Base-by-base conservation (phyloP, 768 basidiomycete genomes). In the Rhizopogon rudus region DNA sequence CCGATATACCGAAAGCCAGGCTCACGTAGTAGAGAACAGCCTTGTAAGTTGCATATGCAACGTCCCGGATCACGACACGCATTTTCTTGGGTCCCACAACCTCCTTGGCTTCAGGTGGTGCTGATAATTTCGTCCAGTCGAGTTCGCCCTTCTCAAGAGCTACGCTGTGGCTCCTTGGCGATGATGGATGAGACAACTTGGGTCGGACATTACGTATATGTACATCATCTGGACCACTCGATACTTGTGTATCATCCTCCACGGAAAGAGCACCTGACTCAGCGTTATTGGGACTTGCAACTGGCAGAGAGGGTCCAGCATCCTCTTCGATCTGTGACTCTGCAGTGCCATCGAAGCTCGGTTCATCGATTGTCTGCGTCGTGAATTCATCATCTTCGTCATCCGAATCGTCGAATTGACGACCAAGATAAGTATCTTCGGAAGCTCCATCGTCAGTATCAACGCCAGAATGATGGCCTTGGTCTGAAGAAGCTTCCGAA, bases 21-120 rank as follows among this genome's bases (percentile, higher is more conserved):
- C 80, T 70, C 61, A 91, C 91, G 69, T 91, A 94, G 71, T 91
- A 93, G 12, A 94, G 73, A 28, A 86, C 74, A 1, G 84, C 83
- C 58, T 74, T 79, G 67, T 84, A 87, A 1, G 86, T 87, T 22
- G 77, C 67, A 67, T 83, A 85, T 16, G 86, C 77, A 1, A 80
- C 81, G 59, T 86, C 85, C 37, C 71, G 67, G 16, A 87, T 74
- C 35, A 82, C 66, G 17, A 86, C 78, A 31, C 71, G 75, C 48
- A 75, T 72, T 67, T 84, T 86, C 43, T 65, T 73, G 2, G 82
- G 82, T 7, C 83, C 80, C 3, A 63, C 63, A 37, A 67, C 44
- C n/a, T n/a, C 33, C 8, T 52, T 52, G 22, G 33, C 52, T 6
- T 61, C 58, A 5, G 29, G 8, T 6, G 40, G 17, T 9, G 17